phyloP scores from a whole-genome alignment of 2,329 filamentous ascomycete genomes.

The Monilinia fructicola region DNA sequence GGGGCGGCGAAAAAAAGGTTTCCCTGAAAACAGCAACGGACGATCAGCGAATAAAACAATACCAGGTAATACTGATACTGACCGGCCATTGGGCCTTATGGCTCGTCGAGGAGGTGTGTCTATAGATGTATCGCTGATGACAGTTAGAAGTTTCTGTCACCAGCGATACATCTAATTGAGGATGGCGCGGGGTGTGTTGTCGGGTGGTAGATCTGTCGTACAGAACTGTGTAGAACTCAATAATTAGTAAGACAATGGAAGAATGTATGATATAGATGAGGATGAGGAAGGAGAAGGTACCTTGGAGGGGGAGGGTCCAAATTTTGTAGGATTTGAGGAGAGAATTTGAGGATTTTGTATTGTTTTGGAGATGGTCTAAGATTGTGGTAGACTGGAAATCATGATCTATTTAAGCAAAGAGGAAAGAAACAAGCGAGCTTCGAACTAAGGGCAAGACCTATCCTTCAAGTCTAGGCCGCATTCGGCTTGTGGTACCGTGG shows the following conservation, averaged over 20 bases:
- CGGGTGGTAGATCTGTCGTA: no score
- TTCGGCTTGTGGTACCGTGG: not conserved
- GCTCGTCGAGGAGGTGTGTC: not conserved
- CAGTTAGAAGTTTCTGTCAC: no score
- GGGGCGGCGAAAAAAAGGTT: not conserved
- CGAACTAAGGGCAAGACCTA: slow-evolving; percentile 2
- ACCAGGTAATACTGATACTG: not conserved
- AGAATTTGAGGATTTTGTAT: not conserved
- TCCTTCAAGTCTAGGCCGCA: not conserved
- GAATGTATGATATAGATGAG: not conserved
- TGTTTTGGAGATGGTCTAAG: not conserved
- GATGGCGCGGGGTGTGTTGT: no score
- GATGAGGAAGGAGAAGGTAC: not conserved
- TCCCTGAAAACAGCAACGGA: not conserved
- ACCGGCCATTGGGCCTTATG: not conserved
- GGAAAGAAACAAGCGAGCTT: not conserved
- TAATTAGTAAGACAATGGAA: not conserved
- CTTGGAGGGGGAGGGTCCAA: not conserved
- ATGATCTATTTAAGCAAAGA: not conserved
- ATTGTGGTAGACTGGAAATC: not conserved
- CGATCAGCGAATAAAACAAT: not conserved
- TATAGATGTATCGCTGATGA: no score
- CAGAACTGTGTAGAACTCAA: not conserved
- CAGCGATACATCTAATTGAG: not conserved
- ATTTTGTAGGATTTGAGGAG: not conserved